Evolutionary conservation across 2,329 filamentous ascomycete genomes (phyloP).

Genomic region (Decorospora gaudefroyi): DNA sequence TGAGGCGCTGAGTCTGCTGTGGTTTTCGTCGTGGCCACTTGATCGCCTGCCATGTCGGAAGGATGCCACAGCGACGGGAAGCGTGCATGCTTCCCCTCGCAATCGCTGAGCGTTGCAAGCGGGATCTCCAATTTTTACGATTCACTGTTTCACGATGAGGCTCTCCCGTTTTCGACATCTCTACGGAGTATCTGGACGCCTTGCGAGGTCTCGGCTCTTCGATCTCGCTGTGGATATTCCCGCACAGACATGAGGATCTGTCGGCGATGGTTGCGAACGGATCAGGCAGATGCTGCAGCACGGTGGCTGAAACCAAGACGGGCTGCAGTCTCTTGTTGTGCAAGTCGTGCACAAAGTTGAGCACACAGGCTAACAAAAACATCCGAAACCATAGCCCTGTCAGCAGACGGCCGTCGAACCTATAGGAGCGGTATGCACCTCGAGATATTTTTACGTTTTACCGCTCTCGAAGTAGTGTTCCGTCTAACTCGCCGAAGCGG

Average conservation of each 20-base stretch:
- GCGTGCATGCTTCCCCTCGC: slow-evolving; percentile 15
- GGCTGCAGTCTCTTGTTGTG: slow-evolving; percentile 18
- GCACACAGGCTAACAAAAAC: slow-evolving; percentile 16
- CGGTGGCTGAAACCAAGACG: slow-evolving; percentile 23
- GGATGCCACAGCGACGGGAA: slow-evolving; percentile 18
- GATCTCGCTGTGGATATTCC: slow-evolving; percentile 4
- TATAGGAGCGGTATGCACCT: slow-evolving; percentile 14
- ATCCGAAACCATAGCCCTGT: slow-evolving; percentile 32
- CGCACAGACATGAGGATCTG: slow-evolving; percentile 20
- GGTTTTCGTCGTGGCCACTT: slow-evolving; percentile 7
- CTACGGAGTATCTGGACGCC: slow-evolving; percentile 15
- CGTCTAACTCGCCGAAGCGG: slow-evolving; percentile 24
- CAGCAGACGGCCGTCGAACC: slow-evolving; percentile 13
- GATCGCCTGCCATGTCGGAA: slow-evolving; percentile 14
- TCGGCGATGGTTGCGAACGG: neutral
- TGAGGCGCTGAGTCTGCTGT: slow-evolving; percentile 18
- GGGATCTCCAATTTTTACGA: slow-evolving; percentile 22
- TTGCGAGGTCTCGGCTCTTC: slow-evolving; percentile 26
- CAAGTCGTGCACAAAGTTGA: slow-evolving; percentile 21
- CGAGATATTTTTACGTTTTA: slow-evolving; percentile 13
- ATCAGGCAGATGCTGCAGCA: slow-evolving; percentile 22
- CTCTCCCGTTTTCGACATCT: slow-evolving; percentile 14
- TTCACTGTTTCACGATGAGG: slow-evolving; percentile 22
- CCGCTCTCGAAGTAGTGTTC: slow-evolving; percentile 18
- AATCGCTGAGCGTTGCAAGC: slow-evolving; percentile 19